A percentile compares a stretch with the other conserved stretches of the same genome.
These are phyloP conservation scores for Echinochloa phyllopogon DNA, from an alignment of 176 grass and related monocot genomes.

Conservation along the genomic window DNA sequence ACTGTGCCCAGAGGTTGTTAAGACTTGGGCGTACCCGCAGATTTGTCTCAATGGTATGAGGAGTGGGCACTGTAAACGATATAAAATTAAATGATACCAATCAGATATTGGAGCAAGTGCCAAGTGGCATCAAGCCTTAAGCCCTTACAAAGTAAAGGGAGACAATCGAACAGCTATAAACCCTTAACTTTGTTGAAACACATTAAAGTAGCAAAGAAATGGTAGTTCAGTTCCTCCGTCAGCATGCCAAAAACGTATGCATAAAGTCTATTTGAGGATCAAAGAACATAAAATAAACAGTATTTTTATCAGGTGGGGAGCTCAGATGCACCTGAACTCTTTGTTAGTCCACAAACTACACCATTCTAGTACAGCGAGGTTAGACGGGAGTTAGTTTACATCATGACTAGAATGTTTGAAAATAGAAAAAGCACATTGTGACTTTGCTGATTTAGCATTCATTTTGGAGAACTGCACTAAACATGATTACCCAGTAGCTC, in stretches of 20 bases:
- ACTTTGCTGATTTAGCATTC: not conserved
- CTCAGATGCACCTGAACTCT: not conserved
- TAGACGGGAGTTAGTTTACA: not conserved
- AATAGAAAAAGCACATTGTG: not conserved
- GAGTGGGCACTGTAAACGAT: constrained; percentile 8
- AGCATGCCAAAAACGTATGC: not conserved
- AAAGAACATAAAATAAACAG: constrained; percentile 9
- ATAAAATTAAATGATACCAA: constrained; percentile 29
- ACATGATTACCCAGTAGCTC: not conserved
- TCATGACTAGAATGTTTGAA: not conserved
- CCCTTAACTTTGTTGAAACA: not conserved
- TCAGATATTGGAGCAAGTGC: constrained; percentile 20
- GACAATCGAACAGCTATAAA: not conserved
- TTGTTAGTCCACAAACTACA: not conserved
- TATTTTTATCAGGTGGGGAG: not conserved
- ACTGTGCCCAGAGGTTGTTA: not conserved
- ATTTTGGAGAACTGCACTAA: not conserved
- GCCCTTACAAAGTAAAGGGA: not conserved
- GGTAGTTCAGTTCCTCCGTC: constrained; percentile 4
- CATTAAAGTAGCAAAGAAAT: constrained; percentile 16
- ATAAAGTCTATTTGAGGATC: not conserved
- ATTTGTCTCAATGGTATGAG: not conserved
- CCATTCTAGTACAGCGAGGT: not conserved
- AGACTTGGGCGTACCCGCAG: constrained; percentile 2
- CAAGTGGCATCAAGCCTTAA: not conserved